A percentile compares a stretch with the other conserved stretches of the same genome.
Conservation (phyloP, 441 rosid genomes). For the Kokia cookei region DNA sequence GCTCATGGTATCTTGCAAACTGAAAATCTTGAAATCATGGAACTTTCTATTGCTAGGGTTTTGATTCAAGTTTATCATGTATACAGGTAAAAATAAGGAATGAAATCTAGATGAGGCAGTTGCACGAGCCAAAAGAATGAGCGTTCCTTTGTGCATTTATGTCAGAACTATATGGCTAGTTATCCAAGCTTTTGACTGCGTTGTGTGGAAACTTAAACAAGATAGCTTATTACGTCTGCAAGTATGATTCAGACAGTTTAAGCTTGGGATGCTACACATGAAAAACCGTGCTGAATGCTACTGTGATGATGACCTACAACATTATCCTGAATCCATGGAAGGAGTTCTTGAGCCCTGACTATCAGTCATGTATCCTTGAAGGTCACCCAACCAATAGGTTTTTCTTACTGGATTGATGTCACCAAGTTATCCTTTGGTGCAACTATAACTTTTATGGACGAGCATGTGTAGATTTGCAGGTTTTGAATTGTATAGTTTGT, state of each 20-base stretch:
- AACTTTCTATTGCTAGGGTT: background rate
- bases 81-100: background rate
- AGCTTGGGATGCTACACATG: background rate
- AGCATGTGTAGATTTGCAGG: background rate
- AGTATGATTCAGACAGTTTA: background rate
- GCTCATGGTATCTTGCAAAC: background rate
- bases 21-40: background rate
- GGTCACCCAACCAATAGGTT: background rate
- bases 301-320: background rate
- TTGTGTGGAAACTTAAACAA: background rate
- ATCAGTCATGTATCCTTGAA: background rate
- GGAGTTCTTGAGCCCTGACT: background rate
- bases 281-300: background rate
- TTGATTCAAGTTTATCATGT: background rate
- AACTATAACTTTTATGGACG: background rate
- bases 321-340: background rate
- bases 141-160: background rate
- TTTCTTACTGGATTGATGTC: background rate
- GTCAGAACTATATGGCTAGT: background rate
- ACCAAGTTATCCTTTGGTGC: background rate
- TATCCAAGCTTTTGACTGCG: background rate
- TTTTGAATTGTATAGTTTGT: background rate
- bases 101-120: background rate
- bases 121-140: background rate
- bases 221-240: background rate